phyloP scores from a whole-genome alignment of 257 asterid genomes.

The Solanum lignicaule region DNA sequence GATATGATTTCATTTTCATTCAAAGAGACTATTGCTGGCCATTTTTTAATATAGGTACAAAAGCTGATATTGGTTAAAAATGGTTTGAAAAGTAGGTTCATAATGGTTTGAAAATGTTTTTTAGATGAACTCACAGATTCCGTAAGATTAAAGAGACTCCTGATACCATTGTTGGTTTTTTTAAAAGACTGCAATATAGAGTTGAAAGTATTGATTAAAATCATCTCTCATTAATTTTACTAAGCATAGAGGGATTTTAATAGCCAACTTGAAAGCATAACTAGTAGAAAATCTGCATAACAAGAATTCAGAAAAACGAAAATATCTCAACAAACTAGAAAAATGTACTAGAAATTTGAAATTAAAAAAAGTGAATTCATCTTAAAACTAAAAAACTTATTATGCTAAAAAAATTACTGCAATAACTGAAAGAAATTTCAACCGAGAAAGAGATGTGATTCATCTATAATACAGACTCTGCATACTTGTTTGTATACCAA shows the following conservation, averaged over 20 bases:
- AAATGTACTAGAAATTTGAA: neutral
- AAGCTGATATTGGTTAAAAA: neutral
- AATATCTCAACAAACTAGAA: neutral
- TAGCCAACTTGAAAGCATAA: neutral
- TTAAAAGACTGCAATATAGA: neutral
- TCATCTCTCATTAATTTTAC: neutral
- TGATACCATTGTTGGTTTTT: neutral
- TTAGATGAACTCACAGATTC: neutral
- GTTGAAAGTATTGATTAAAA: neutral
- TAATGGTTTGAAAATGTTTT: too few species aligned
- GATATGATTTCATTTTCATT: neutral
- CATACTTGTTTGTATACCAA: neutral
- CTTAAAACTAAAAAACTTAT: neutral
- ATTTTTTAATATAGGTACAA: neutral
- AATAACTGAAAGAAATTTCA: neutral
- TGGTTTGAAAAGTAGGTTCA: neutral
- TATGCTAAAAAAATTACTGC: neutral
- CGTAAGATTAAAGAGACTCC: neutral
- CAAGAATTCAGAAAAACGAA: neutral
- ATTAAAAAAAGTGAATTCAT: neutral
- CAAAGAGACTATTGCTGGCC: neutral
- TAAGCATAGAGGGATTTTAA: neutral
- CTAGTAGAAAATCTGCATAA: neutral
- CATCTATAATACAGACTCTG: neutral
- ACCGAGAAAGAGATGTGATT: neutral